Evolutionary conservation across 345 rosid genomes (phyloP), one percentile per base, ranked within the genome.

Genomic region (Noccaea caerulescens): DNA sequence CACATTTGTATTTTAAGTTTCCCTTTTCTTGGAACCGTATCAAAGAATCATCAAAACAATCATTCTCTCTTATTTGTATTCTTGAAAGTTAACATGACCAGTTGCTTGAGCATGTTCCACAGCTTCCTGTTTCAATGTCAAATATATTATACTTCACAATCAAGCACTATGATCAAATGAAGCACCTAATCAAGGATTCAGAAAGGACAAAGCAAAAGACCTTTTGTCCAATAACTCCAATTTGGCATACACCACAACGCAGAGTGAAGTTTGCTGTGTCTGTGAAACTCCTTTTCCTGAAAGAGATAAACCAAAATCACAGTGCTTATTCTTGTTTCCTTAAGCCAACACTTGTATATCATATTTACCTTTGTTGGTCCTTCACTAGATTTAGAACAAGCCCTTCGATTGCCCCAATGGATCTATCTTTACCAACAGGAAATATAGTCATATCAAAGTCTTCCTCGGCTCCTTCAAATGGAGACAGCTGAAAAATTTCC

Each of bases 221-320:
- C 96, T 94, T 89, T 82, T 91, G 89, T 57, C 99, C 96, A 16
- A 94, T 33, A 1, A 94, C 87, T 11, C 97, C 97, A 6, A 88
- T 89, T 76, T 91, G 99, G 82, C 98, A 91, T 13, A 84, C 93
- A n/a, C 96, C 98, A 5, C 99, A 94, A 12, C 93, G 92, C 76
- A 94, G 66, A 37, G 93, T 89, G 81, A 94, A 94, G 78, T 84
- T 88, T 47, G 96, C 75, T 3, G 93, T 88, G 70, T 89, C 93
- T 0, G 99, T 94, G 45, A 80, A 91, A 12, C 85, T 88, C 86
- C 88, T 85, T 81, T 86, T 89, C 84, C 99, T 91, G 51, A 69
- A 57, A 63, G 10, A 72, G n/a, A 50, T 41, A 12, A 75, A 16
- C 55, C 30, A 27, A 43, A 45, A 55, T 7, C 59, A 11, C 62